A percentile compares a stretch with the other conserved stretches of the same genome.
These are phyloP conservation scores for Lentinula aciculospora DNA, from an alignment of 768 basidiomycete genomes.

Conservation along the genomic window DNA sequence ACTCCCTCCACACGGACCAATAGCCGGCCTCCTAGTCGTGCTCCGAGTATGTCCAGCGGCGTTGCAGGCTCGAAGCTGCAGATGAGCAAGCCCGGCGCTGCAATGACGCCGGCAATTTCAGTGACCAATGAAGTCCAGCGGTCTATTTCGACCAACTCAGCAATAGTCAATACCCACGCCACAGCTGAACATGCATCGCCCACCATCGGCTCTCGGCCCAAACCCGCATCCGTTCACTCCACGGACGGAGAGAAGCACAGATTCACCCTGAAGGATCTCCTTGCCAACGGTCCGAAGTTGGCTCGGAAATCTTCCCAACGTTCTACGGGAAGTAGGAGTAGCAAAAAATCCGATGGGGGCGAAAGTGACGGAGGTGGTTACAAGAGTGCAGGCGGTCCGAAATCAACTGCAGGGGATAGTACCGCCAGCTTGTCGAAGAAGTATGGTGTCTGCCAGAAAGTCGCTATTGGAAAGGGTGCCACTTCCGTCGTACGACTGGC, in stretches of 20 bases:
- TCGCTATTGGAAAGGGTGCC: constrained; percentile 97
- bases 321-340: constrained; percentile 34
- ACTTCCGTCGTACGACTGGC: constrained; percentile 94
- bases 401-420: constrained; percentile 44
- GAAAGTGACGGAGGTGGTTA: constrained; percentile 9
- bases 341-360: constrained; percentile 8
- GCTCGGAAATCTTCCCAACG: constrained; percentile 65
- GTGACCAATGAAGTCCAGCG: constrained; percentile 1
- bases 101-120: not conserved
- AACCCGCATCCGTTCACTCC: constrained; percentile 40
- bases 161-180: not conserved
- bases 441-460: constrained; percentile 95
- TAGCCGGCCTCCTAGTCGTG: constrained; percentile 37
- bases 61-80: constrained; percentile 27
- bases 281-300: constrained; percentile 71
- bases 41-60: constrained; percentile 23
- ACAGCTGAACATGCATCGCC: not conserved
- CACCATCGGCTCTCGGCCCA: constrained; percentile 18
- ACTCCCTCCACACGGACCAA: constrained; percentile 43
- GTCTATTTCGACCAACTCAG: not conserved
- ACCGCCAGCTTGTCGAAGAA: constrained; percentile 69
- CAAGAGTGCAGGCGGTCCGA: constrained; percentile 13
- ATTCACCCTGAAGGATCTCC: constrained; percentile 81
- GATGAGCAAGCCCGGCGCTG: not conserved
- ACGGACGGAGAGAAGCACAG: constrained; percentile 60